phyloP scores from a whole-genome alignment of 2,329 filamentous ascomycete genomes.

The Exophiala calicioides region DNA sequence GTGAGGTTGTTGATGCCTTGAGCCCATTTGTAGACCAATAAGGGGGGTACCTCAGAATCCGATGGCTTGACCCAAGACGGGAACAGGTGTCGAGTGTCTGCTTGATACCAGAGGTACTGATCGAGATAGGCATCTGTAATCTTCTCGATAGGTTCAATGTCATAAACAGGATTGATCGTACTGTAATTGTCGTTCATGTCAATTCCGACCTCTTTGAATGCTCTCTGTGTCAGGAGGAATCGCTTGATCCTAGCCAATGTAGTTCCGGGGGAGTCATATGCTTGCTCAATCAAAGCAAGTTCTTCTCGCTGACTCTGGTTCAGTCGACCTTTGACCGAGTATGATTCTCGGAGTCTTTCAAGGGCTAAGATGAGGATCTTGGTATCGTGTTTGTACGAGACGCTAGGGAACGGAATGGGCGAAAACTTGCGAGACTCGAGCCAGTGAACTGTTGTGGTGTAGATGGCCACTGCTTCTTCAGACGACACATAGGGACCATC shows the following conservation, averaged over 20 bases:
- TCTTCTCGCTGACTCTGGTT: conserved; percentile 98
- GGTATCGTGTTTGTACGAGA: conserved; percentile 99
- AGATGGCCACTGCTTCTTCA: conserved; percentile 97
- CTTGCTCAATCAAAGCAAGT: conserved; percentile 93
- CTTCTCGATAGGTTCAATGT: conserved; percentile 98
- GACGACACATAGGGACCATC: conserved; percentile 98
- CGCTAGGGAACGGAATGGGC: conserved; percentile 96
- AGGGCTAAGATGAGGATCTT: conserved; percentile 96
- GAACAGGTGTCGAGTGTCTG: conserved; percentile 94
- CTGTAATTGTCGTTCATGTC: conserved; percentile 99
- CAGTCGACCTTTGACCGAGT: conserved; percentile 93
- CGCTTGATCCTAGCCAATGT: conserved; percentile 96
- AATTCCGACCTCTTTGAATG: conserved; percentile 98
- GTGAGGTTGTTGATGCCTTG: conserved; percentile 98
- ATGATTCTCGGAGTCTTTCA: conserved; percentile 89
- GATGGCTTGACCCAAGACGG: conserved; percentile 99
- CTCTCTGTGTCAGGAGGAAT: conserved; percentile 92
- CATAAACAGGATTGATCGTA: conserved; percentile 98
- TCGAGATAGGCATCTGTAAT: conserved; percentile 98
- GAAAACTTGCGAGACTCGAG: conserved; percentile 97
- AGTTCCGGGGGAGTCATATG: conserved; percentile 95
- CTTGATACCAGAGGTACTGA: conserved; percentile 99
- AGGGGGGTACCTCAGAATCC: conserved; percentile 92
- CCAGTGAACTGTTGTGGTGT: conserved; percentile 98
- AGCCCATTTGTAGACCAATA: conserved; percentile 97